A percentile compares a stretch with the other conserved stretches of the same genome.
phyloP scores from a whole-genome alignment of 768 basidiomycete genomes.

The Paxillus rubicundulus region DNA sequence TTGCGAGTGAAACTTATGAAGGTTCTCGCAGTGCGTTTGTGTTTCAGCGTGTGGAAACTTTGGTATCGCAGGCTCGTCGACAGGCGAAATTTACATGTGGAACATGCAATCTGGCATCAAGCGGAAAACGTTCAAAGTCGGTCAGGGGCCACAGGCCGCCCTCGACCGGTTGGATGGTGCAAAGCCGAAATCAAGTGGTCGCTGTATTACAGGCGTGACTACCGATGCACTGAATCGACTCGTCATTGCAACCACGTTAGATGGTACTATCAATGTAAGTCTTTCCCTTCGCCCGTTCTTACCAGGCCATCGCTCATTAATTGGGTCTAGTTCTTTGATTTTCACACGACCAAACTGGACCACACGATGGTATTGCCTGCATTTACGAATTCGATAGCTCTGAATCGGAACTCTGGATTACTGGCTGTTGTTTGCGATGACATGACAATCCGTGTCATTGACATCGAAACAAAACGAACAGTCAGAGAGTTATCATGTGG shows the following conservation, averaged over 20 bases:
- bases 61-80: constrained; percentile 79
- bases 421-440: constrained; percentile 87
- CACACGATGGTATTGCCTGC: constrained; percentile 67
- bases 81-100: constrained; percentile 84
- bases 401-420: constrained; percentile 85
- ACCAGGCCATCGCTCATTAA: not conserved
- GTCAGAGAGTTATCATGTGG: constrained; percentile 84
- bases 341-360: constrained; percentile 78
- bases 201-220: constrained; percentile 77
- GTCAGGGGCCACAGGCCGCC: constrained; percentile 57
- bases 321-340: constrained; percentile 84
- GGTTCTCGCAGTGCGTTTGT: constrained; percentile 60
- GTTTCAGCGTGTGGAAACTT: constrained; percentile 97
- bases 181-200: constrained; percentile 42
- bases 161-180: constrained; percentile 41
- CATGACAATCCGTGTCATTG: constrained; percentile 77
- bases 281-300: not conserved
- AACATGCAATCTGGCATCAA: constrained; percentile 95
- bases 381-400: constrained; percentile 60
- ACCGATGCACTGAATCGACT: constrained; percentile 81
- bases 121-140: constrained; percentile 73
- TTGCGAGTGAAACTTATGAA: not conserved
- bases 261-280: constrained; percentile 86
- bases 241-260: constrained; percentile 81
- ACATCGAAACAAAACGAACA: constrained; percentile 84